These are phyloP conservation scores for Myxozyma neotropica DNA, from an alignment of 805 yeast species.

Conservation along the genomic window DNA sequence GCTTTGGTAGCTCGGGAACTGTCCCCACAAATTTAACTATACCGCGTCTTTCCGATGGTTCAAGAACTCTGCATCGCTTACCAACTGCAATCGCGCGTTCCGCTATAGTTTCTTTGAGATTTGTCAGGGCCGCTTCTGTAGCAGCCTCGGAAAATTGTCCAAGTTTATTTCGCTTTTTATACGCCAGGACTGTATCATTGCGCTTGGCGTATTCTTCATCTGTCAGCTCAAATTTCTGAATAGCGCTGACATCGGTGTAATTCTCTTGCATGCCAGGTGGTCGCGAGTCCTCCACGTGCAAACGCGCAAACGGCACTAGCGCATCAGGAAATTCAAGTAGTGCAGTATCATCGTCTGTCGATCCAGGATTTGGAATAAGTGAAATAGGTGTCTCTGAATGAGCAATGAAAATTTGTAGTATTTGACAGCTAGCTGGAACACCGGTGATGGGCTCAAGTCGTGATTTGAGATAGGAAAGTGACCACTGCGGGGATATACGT, in stretches of 20 bases:
- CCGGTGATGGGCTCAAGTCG: conserved; percentile 75
- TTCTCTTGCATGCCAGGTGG: conserved; percentile 39
- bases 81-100: conserved; percentile 49
- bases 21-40: conserved; percentile 69
- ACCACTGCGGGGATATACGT: conserved; percentile 64
- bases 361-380: conserved; percentile 12
- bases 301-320: conserved; percentile 27
- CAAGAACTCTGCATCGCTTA: conserved; percentile 50
- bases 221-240: conserved; percentile 51
- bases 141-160: conserved; percentile 63
- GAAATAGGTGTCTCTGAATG: conserved; percentile 16
- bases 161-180: conserved; percentile 70
- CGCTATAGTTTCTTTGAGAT: background rate
- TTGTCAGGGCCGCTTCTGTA: conserved; percentile 42
- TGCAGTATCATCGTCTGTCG: conserved; percentile 12
- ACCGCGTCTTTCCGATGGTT: conserved; percentile 62
- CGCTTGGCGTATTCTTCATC: conserved; percentile 65
- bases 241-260: conserved; percentile 43
- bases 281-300: conserved; percentile 46
- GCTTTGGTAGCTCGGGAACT: conserved; percentile 57
- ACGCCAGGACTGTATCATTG: conserved; percentile 64
- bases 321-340: conserved; percentile 10
- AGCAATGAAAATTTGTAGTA: conserved; percentile 28
- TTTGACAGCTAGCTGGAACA: conserved; percentile 60
- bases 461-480: conserved; percentile 53